A percentile compares a stretch with the other conserved stretches of the same genome.
These are phyloP conservation scores for Cercospora janseana DNA, from an alignment of 2,329 filamentous ascomycete species.

Conservation along the genomic window DNA sequence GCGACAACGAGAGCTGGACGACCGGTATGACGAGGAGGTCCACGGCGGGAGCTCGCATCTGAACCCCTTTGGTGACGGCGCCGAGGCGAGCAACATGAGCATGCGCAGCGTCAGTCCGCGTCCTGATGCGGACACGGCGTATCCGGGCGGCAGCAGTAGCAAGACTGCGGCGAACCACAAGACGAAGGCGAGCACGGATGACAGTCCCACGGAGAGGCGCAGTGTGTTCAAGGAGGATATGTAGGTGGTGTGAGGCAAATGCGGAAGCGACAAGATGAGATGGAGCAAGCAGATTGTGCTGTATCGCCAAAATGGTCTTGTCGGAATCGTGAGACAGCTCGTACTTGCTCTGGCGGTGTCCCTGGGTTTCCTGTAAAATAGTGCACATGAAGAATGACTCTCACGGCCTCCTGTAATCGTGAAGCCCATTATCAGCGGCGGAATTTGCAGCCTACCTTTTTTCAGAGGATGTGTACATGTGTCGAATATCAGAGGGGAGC, in stretches of 20 bases:
- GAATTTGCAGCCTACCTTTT: no score
- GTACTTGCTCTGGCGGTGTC: background rate
- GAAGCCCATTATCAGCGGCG: no score
- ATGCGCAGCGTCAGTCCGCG: conserved; percentile 72
- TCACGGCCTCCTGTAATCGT: conserved; percentile 3
- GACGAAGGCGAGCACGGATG: conserved; percentile 40
- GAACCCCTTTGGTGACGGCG: conserved; percentile 73
- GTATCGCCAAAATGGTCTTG: no score
- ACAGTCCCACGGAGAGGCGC: conserved; percentile 65
- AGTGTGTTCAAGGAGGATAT: conserved; percentile 71
- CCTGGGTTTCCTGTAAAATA: conserved; percentile 4
- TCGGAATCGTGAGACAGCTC: no score
- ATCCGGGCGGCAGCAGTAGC: conserved; percentile 35
- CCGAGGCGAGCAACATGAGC: conserved; percentile 60
- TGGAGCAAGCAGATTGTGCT: no score
- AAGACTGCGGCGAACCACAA: conserved; percentile 40
- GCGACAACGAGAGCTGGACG: conserved; percentile 48
- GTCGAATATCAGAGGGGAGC: no score
- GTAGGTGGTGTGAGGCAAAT: no score
- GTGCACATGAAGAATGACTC: conserved; percentile 3
- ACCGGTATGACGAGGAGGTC: conserved; percentile 49
- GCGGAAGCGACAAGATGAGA: no score
- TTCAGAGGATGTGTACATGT: no score
- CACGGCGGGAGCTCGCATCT: conserved; percentile 29
- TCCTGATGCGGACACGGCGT: conserved; percentile 58